phyloP scores from a whole-genome alignment of 2,329 filamentous ascomycete genomes.

The Amesomyces nigricolor region DNA sequence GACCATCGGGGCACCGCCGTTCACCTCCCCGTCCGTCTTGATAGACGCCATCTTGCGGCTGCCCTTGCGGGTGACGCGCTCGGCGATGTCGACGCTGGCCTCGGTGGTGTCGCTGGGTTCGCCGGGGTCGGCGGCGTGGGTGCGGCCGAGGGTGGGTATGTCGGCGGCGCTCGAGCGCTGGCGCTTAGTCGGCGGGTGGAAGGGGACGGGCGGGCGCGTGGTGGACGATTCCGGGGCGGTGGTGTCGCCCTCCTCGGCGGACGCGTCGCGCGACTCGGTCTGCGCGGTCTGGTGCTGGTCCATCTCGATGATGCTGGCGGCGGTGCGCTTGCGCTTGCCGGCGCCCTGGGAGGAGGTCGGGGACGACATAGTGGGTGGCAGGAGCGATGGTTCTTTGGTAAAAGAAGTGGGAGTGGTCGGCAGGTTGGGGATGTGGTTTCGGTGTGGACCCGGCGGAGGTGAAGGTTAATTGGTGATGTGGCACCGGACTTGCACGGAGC shows the following conservation, averaged over 20 bases:
- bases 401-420: background rate
- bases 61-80: conserved; percentile 51
- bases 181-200: conserved; percentile 65
- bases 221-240: conserved; percentile 56
- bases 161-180: conserved; percentile 62
- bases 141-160: conserved; percentile 30
- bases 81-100: conserved; percentile 61
- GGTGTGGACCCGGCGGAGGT: conserved; percentile 5
- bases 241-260: conserved; percentile 73
- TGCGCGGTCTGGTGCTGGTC: conserved; percentile 52
- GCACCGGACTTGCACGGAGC: background rate
- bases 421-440: background rate
- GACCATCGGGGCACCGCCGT: conserved; percentile 32
- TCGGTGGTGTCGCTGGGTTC: conserved; percentile 67
- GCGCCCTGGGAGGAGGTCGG: conserved; percentile 45
- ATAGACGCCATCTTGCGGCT: conserved; percentile 43
- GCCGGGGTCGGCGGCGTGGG: conserved; percentile 52
- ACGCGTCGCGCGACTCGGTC: conserved; percentile 75
- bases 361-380: conserved; percentile 50
- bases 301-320: conserved; percentile 32
- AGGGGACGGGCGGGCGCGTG: conserved; percentile 28
- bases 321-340: conserved; percentile 75
- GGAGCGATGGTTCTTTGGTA: background rate
- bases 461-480: too few species aligned
- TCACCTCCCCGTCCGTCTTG: conserved; percentile 31